Percentiles rank a stretch among this genome's conserved stretches.
Evolutionary conservation across 371 early-diverging fungal genomes (phyloP).

Genomic region (Mortierella sp.): DNA sequence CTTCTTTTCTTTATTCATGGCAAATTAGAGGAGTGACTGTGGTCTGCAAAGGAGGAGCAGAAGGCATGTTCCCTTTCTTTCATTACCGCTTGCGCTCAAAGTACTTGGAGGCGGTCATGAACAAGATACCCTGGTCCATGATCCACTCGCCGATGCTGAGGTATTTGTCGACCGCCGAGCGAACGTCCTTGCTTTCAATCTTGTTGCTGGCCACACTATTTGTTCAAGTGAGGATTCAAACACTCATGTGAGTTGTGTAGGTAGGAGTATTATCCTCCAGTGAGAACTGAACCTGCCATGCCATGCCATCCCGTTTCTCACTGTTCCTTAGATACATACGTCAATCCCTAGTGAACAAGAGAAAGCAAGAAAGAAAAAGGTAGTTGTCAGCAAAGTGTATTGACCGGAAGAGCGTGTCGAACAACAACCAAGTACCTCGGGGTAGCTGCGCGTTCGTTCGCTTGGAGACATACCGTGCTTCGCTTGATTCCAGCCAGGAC

Average conservation of each 20-base stretch:
- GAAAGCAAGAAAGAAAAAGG: not conserved
- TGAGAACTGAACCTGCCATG: not conserved
- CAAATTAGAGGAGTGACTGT: not conserved
- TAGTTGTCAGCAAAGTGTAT: not conserved
- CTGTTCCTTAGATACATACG: constrained; percentile 18
- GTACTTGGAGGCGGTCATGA: constrained; percentile 68
- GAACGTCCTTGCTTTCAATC: constrained; percentile 70
- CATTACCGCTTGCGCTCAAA: constrained; percentile 69
- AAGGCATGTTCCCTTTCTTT: not conserved
- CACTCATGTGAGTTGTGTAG: not conserved
- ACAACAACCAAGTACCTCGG: too few relatives aligned
- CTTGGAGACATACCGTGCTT: constrained; percentile 65
- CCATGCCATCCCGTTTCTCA: too few relatives aligned
- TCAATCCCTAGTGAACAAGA: constrained; percentile 28
- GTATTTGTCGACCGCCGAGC: constrained; percentile 67
- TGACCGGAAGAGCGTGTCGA: not conserved
- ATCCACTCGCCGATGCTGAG: constrained; percentile 77
- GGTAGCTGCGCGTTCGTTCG: constrained; percentile 2
- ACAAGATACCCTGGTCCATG: constrained; percentile 69
- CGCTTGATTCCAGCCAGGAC: constrained; percentile 83
- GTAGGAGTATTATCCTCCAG: not conserved
- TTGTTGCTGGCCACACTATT: constrained; percentile 67
- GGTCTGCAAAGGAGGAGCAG: not conserved
- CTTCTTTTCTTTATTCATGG: not conserved
- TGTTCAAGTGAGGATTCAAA: not conserved